Evolutionary conservation across 257 asterid species (phyloP).

Genomic region (Capsicum pubescens): DNA sequence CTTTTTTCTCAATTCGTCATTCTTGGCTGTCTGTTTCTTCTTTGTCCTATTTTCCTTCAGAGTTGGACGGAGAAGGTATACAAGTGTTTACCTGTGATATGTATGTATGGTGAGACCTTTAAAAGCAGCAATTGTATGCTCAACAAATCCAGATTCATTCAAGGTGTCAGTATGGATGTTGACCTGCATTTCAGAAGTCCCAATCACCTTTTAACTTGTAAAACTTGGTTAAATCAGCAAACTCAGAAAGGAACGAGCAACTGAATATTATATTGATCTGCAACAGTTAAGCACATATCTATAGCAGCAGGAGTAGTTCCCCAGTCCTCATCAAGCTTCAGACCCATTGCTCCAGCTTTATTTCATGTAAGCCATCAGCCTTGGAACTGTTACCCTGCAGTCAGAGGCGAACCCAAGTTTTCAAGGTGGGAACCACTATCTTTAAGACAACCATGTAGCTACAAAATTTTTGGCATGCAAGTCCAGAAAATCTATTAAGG

Average conservation of each 20-base stretch:
- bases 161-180: slow-evolving; percentile 94
- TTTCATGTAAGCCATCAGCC: slow-evolving; percentile 79
- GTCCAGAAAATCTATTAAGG: not conserved
- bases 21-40: slow-evolving; percentile 19
- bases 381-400: slow-evolving; percentile 79
- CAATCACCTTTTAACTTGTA: slow-evolving; percentile 37
- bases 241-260: slow-evolving; percentile 45
- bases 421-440: not conserved
- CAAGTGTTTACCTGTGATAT: slow-evolving; percentile 74
- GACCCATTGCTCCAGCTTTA: slow-evolving; percentile 98
- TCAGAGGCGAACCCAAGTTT: not conserved
- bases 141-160: slow-evolving; percentile 98
- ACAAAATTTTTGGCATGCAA: not conserved
- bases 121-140: slow-evolving; percentile 89
- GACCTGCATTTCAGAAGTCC: slow-evolving; percentile 50
- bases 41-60: not conserved
- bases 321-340: slow-evolving; percentile 99
- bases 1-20: slow-evolving; percentile 17
- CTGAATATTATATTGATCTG: slow-evolving; percentile 84
- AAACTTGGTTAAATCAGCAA: slow-evolving; percentile 34
- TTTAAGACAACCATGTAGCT: slow-evolving; percentile 16
- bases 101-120: slow-evolving; percentile 88
- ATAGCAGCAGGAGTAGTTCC: slow-evolving; percentile 98
- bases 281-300: slow-evolving; percentile 76
- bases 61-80: slow-evolving; percentile 16